Evolutionary conservation across 345 rosid genomes (phyloP), one percentile per base, ranked within the genome.

Genomic region (Lumnitzera littorea): DNA sequence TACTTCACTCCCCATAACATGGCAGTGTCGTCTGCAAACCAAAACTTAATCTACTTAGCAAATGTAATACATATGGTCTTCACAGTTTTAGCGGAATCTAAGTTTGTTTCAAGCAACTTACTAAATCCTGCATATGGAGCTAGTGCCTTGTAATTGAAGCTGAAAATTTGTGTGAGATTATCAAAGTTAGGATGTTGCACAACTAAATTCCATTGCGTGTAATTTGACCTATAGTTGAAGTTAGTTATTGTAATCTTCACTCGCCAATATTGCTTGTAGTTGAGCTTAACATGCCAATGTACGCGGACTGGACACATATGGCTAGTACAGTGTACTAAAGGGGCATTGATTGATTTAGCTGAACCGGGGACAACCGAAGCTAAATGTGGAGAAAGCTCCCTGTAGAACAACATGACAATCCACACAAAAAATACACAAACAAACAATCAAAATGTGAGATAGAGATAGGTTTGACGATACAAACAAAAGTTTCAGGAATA

Each of bases 241-340:
- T 92, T 92, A 31, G 91, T 82, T 72, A 92, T 68, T 24, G 95
- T 85, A 79, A 92, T 50, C 90, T 86, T 92, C 65, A 79, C 97
- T 54, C 95, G 80, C 98, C 98, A 90, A 72, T 86, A 90, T 62
- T 79, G 86, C 78, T 82, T 84, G 83, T 90, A 89, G 64, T 87
- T 92, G 65, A 84, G 84, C 72, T 92, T 92, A 15, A 87, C 84
- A 61, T 90, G 97, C 98, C 98, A 92, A 67, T 92, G 96, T 61
- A 91, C 67, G 67, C 91, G 58, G 47, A 85, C 54, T 0, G 98
- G 98, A 67, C 98, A 91, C 96, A 91, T 79, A 50, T 91, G 96
- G 67, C 79, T 75, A 5, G 95, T 87, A 73, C 98, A 89, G 62
- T 70, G 92, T 46, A 91, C 74, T 54, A 82, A 63, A 67, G 96